phyloP scores from a whole-genome alignment of 345 rosid genomes.

The Gossypium sturtianum region DNA sequence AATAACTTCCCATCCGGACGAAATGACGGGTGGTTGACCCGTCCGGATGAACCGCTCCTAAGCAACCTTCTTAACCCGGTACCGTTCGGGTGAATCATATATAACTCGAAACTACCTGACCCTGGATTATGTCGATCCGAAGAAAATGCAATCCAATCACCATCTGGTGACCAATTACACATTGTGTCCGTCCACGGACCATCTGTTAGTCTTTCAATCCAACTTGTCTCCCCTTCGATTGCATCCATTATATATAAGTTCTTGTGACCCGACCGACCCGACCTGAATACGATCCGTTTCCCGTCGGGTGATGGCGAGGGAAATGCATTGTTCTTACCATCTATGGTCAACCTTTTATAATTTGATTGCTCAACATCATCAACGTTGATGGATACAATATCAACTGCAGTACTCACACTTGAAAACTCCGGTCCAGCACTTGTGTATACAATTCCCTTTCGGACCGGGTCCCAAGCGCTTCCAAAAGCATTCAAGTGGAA shows the following conservation, averaged over 20 bases:
- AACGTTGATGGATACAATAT: conserved; percentile 54
- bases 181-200: conserved; percentile 87
- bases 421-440: conserved; percentile 77
- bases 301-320: conserved; percentile 86
- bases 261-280: conserved; percentile 75
- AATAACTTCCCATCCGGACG: conserved; percentile 70
- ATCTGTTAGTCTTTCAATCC: conserved; percentile 52
- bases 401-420: conserved; percentile 56
- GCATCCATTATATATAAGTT: conserved; percentile 83
- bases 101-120: conserved; percentile 67
- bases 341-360: conserved; percentile 49
- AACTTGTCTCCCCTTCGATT: conserved; percentile 44
- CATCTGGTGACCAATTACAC: conserved; percentile 80
- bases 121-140: conserved; percentile 74
- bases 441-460: conserved; percentile 53
- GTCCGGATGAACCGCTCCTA: conserved; percentile 62
- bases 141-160: conserved; percentile 72
- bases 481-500: conserved; percentile 52
- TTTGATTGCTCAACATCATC: conserved; percentile 28
- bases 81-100: conserved; percentile 71
- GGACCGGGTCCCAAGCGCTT: conserved; percentile 73
- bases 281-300: conserved; percentile 66
- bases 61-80: conserved; percentile 63
- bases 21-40: conserved; percentile 71
- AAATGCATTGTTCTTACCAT: conserved; percentile 80